These are phyloP conservation scores for Cucurbita maxima DNA, from an alignment of 306 rosid genomes.

Conservation along the genomic window DNA sequence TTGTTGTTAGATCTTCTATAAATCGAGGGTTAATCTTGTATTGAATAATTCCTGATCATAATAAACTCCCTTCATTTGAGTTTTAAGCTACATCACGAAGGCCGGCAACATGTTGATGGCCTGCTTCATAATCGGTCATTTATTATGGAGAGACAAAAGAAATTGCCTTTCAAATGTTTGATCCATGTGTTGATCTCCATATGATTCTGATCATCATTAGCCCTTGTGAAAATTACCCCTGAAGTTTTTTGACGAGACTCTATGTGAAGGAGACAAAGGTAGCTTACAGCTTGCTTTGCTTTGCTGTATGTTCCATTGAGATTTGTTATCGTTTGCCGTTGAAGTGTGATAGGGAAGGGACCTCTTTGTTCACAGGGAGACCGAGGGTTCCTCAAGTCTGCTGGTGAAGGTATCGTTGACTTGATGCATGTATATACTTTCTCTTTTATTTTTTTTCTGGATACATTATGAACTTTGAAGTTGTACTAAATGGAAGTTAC, in stretches of 20 bases:
- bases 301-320: not conserved
- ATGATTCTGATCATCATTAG: not conserved
- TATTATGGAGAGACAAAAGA: not conserved
- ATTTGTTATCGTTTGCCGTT: not conserved
- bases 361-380: not conserved
- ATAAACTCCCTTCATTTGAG: not conserved
- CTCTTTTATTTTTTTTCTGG: not conserved
- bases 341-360: not conserved
- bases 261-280: not conserved
- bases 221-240: not conserved
- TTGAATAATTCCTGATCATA: not conserved
- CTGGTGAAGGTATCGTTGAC: slow-evolving; percentile 3
- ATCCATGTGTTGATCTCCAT: not conserved
- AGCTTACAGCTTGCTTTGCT: not conserved
- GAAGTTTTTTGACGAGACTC: not conserved
- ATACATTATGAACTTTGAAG: not conserved
- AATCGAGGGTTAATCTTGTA: not conserved
- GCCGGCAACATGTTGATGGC: not conserved
- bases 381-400: not conserved
- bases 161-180: not conserved
- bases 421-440: not conserved
- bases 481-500: not conserved
- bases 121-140: too few species aligned
- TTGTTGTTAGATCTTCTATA: not conserved
- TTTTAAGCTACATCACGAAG: not conserved